Evolutionary conservation across 805 yeast species (phyloP).

Genomic region (Ogataea zsoltii): DNA sequence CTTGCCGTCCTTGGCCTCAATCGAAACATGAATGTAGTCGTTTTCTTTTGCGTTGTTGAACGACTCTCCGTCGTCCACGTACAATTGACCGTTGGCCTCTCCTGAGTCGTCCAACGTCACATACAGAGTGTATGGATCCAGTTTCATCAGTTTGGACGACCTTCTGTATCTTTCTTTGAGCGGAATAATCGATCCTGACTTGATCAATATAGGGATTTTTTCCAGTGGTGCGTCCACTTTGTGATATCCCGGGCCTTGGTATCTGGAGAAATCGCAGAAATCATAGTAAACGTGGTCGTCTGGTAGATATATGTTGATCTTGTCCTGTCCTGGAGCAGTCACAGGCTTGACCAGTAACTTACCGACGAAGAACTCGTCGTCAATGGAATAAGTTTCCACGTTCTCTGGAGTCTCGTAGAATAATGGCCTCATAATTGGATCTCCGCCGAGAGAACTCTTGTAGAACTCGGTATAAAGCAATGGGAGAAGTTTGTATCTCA

Average conservation of each 20-base stretch:
- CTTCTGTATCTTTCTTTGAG: slow-evolving; percentile 77
- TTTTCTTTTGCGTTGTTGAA: slow-evolving; percentile 57
- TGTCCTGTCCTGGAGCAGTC: slow-evolving; percentile 49
- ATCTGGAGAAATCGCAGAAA: slow-evolving; percentile 38
- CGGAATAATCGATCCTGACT: slow-evolving; percentile 77
- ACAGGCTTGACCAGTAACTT: slow-evolving; percentile 78
- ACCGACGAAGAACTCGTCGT: slow-evolving; percentile 83
- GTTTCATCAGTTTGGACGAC: slow-evolving; percentile 68
- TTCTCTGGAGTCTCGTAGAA: slow-evolving; percentile 55
- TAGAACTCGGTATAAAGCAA: slow-evolving; percentile 77
- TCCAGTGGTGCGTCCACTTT: slow-evolving; percentile 47
- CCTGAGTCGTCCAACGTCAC: slow-evolving; percentile 56
- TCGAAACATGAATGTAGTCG: slow-evolving; percentile 42
- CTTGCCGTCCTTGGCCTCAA: slow-evolving; percentile 30
- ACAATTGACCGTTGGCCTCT: slow-evolving; percentile 51
- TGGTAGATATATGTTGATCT: slow-evolving; percentile 52
- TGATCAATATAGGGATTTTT: slow-evolving; percentile 68
- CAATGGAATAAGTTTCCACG: slow-evolving; percentile 54
- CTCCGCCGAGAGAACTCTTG: slow-evolving; percentile 57
- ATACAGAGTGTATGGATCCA: slow-evolving; percentile 79
- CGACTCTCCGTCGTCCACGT: slow-evolving; percentile 84
- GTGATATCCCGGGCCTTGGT: slow-evolving; percentile 41
- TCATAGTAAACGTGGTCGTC: slow-evolving; percentile 58
- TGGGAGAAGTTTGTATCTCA: slow-evolving; percentile 79
- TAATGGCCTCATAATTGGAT: slow-evolving; percentile 72